Evolutionary conservation across 208 protist genomes (phyloP).

Genomic region (Leishmania gerbilli): DNA sequence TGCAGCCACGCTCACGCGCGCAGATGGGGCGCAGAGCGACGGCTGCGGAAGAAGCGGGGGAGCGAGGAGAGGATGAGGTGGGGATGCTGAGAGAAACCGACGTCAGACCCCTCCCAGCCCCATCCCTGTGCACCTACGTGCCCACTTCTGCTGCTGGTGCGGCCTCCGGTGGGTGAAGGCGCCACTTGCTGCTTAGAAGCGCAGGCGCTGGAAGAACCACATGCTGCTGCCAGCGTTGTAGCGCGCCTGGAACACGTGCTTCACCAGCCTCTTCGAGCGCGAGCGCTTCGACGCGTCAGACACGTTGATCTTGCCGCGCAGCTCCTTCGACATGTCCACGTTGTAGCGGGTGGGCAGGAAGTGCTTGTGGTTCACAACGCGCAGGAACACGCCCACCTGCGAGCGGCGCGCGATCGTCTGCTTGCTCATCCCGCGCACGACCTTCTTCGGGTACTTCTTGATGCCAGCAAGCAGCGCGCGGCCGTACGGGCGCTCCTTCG

Average conservation of each 20-base stretch:
- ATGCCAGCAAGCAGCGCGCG: conserved; percentile 96
- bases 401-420: conserved; percentile 93
- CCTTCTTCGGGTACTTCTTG: conserved; percentile 95
- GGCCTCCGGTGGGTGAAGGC: neutral
- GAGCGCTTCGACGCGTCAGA: conserved; percentile 91
- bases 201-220: conserved; percentile 99
- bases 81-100: neutral
- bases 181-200: conserved; percentile 92
- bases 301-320: conserved; percentile 92
- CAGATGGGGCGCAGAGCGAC: neutral
- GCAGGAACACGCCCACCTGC: conserved; percentile 96
- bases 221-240: conserved; percentile 97
- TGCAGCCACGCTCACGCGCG: neutral
- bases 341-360: conserved; percentile 98
- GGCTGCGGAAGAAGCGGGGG: neutral
- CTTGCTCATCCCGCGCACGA: conserved; percentile 95
- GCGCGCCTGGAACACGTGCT: conserved; percentile 93
- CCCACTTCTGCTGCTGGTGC: neutral
- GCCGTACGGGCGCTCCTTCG: conserved; percentile 94
- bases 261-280: conserved; percentile 81
- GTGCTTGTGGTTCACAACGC: conserved; percentile 98
- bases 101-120: neutral
- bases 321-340: conserved; percentile 91
- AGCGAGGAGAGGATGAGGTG: neutral
- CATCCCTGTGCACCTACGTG: neutral